phyloP scores from a whole-genome alignment of 2,329 filamentous ascomycete genomes.

The Fusarium gaditjirri region DNA sequence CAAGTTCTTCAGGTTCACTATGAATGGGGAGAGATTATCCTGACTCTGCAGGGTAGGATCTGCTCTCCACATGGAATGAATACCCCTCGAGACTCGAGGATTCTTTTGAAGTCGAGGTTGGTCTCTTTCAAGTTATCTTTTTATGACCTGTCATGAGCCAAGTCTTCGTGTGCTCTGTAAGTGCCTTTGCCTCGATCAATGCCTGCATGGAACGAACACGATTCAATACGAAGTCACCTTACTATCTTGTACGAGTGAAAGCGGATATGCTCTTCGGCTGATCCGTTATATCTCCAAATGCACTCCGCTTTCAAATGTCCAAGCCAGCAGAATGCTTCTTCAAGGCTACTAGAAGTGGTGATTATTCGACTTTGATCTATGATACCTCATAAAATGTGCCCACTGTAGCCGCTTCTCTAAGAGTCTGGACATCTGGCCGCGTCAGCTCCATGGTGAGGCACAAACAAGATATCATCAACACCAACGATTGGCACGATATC shows the following conservation, averaged over 20 bases:
- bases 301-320: neutral
- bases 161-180: constrained; percentile 1
- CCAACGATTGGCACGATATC: constrained; percentile 26
- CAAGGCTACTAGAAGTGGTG: neutral
- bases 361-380: constrained; percentile 11
- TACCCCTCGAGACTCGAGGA: neutral
- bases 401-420: neutral
- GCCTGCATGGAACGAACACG: constrained; percentile 1
- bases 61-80: neutral
- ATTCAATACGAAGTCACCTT: constrained; percentile 10
- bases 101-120: neutral
- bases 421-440: constrained; percentile 15
- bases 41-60: neutral
- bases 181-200: neutral
- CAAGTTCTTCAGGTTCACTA: neutral
- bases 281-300: neutral
- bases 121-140: neutral
- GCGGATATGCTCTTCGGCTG: neutral
- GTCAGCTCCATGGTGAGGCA: constrained; percentile 25
- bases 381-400: constrained; percentile 12
- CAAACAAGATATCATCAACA: constrained; percentile 14
- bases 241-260: neutral
- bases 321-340: neutral
- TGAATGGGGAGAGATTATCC: neutral
- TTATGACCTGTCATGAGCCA: constrained; percentile 3